These are phyloP conservation scores for Gaertneriomyces sp. DNA, from an alignment of 192 early-diverging fungal genomes.

Conservation along the genomic window DNA sequence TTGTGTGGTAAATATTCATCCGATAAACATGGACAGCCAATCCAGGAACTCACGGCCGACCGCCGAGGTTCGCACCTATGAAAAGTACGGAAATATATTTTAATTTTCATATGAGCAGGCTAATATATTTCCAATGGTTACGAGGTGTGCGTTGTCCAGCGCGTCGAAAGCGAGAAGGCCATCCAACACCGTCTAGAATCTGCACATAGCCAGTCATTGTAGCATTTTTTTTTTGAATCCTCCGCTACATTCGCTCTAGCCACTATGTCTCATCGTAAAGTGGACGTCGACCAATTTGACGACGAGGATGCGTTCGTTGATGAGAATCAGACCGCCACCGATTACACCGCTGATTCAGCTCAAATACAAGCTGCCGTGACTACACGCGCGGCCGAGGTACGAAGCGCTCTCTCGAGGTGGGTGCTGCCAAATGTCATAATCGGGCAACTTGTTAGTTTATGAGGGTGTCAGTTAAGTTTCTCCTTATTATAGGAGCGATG, in stretches of 20 bases:
- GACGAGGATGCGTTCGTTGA: conserved; percentile 55
- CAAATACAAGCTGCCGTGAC: conserved; percentile 53
- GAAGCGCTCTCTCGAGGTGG: conserved; percentile 66
- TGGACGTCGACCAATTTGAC: conserved; percentile 64
- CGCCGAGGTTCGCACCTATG: no score
- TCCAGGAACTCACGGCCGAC: no score
- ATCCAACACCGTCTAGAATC: no score
- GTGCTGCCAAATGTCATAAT: background rate
- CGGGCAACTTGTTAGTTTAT: background rate
- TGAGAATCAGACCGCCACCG: conserved; percentile 38
- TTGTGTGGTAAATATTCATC: no score
- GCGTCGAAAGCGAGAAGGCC: no score
- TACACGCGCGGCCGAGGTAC: conserved; percentile 56
- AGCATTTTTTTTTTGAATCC: background rate
- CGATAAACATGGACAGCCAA: no score
- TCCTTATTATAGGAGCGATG: conserved; percentile 22
- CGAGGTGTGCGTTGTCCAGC: no score
- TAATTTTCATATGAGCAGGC: no score
- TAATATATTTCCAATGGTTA: no score
- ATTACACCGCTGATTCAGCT: conserved; percentile 22
- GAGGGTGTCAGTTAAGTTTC: background rate
- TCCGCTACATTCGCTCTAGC: background rate
- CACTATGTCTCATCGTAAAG: conserved; percentile 64
- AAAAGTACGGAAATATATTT: no score
- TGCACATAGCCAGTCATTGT: no score